Base-by-base conservation (phyloP, 2,329 filamentous ascomycete species). In the Hortaea sp. region DNA sequence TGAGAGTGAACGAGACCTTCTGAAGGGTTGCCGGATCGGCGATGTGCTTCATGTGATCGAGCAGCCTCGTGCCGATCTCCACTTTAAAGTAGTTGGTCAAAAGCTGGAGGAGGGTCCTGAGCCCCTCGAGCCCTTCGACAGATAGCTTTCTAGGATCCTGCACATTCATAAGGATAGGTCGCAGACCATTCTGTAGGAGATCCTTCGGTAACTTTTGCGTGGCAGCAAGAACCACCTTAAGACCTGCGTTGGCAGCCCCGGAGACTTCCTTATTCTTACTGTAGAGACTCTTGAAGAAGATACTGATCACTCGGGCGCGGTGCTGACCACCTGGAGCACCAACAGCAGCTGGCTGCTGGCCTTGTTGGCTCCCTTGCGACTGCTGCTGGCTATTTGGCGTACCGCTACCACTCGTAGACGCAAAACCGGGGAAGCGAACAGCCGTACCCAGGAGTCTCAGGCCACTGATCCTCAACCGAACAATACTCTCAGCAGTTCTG, bases 11-110 rank as follows among this genome's bases (percentile, higher is more conserved):
- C 0, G 90, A 95, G 1, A 92, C 86, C 59, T 89, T 87, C 63
- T 97, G 89, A 54, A 97, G 71, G 10, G 81, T 77, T 43, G 73
- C 76, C 2, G 85, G 78, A 48, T 95, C 88, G 1, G 90, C 89
- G 53, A 98, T 88, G 7, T 83, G 79, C 61, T 90, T 90, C 67
- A 95, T 84, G 58, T 98, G 92, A 53, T 97, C 90, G 7, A 99
- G 74, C n/a, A 99, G 70, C 27, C 92, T 80, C 20, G 87, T 79
- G 5, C 92, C 94, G 45, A 99, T 98, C 63, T 98, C 92, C 1
- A 97, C 89, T 67, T 98, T 99, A 69, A 99, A 99, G 65, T 98
- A 98, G 49, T 92, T 97, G 0, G 90, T 98, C 12, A 99, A 73
- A 1, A 99, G 74, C 53, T 92, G 90, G 49, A 99, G 69, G 1